Conservation (phyloP, 2,329 filamentous ascomycete species). For the Talaromyces pinophilus region DNA sequence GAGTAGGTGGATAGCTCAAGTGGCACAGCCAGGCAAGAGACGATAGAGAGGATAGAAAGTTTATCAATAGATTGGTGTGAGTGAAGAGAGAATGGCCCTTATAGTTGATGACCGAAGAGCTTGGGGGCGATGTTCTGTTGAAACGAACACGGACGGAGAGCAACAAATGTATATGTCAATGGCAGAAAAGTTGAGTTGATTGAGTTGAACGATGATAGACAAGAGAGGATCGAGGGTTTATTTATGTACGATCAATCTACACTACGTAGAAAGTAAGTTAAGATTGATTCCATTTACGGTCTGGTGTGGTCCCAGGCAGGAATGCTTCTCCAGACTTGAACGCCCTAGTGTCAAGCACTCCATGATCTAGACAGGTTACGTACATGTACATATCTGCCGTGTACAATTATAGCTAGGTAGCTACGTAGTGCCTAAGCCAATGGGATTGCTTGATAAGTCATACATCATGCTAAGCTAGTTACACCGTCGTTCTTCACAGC, state of each 20-base stretch:
- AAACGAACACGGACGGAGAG: conserved; percentile 16
- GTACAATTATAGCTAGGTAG: conserved; percentile 3
- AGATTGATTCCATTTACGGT: conserved; percentile 11
- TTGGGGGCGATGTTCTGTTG: conserved; percentile 19
- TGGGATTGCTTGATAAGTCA: conserved; percentile 3
- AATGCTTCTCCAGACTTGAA: conserved; percentile 17
- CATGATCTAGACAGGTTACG: conserved; percentile 14
- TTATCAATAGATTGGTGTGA: background rate
- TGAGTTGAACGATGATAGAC: conserved; percentile 1
- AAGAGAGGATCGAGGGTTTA: conserved; percentile 14
- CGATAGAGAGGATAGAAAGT: background rate
- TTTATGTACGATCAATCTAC: conserved; percentile 15
- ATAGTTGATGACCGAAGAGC: conserved; percentile 1
- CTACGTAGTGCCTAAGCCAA: background rate
- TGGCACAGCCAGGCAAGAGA: conserved; percentile 22
- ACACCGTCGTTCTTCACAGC: conserved; percentile 12
- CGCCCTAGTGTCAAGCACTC: conserved; percentile 15
- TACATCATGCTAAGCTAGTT: conserved; percentile 8
- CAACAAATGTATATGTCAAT: background rate
- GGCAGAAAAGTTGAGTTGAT: background rate
- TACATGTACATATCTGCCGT: conserved; percentile 15
- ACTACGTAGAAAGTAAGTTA: conserved; percentile 14
- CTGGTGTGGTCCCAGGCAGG: conserved; percentile 12
- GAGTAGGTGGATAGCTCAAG: conserved; percentile 3
- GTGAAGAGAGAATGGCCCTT: background rate